phyloP scores from a whole-genome alignment of 257 asterid species.

The Rubia yunnanensis region DNA sequence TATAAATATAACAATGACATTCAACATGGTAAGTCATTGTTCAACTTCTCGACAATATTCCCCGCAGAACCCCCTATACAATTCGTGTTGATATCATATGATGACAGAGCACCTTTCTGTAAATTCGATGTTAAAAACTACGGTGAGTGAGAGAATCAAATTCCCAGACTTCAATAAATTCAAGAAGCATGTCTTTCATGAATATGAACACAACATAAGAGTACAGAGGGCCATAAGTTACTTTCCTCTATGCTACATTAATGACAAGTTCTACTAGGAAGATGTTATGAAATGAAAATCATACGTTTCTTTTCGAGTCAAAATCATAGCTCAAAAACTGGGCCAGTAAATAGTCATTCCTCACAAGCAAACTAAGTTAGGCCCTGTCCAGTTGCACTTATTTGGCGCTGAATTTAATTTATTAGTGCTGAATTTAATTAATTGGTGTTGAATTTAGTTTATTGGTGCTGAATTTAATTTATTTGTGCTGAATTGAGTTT shows the following conservation, averaged over 20 bases:
- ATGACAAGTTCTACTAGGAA: neutral
- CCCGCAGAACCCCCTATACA: conserved; percentile 33
- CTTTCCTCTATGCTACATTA: neutral
- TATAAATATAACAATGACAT: conserved; percentile 12
- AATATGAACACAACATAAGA: neutral
- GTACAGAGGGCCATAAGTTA: neutral
- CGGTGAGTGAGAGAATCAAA: neutral
- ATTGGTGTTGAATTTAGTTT: too few relatives aligned
- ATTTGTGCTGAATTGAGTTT: too few relatives aligned
- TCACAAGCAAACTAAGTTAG: neutral
- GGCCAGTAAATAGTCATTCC: neutral
- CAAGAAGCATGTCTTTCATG: neutral
- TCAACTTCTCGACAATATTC: conserved; percentile 13
- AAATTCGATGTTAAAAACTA: conserved; percentile 12
- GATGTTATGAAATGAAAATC: neutral
- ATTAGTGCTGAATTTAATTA: too few relatives aligned
- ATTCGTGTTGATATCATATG: conserved; percentile 35
- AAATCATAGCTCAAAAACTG: neutral
- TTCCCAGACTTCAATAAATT: neutral
- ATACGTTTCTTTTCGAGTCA: neutral
- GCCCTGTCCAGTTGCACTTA: too few relatives aligned
- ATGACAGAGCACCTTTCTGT: conserved; percentile 56
- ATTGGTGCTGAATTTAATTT: too few relatives aligned
- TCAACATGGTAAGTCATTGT: conserved; percentile 21
- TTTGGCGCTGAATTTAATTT: too few relatives aligned